These are phyloP conservation scores for Monotropa hypopitys DNA, from an alignment of 179 eudicot genomes.

Conservation along the genomic window DNA sequence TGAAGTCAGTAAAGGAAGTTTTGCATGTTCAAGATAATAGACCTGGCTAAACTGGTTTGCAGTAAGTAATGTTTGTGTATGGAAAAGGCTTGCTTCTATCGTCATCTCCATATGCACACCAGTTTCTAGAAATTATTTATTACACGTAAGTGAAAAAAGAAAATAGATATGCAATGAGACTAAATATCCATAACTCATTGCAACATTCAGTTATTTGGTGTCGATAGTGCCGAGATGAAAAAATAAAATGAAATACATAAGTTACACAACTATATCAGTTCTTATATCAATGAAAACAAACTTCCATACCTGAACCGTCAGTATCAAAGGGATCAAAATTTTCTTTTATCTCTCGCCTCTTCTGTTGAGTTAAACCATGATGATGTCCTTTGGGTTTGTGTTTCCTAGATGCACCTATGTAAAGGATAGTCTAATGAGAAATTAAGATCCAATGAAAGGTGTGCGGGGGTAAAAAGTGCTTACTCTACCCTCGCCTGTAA, in stretches of 20 bases:
- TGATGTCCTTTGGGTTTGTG: conserved; percentile 71
- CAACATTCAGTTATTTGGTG: conserved; percentile 89
- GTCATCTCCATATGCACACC: too few species aligned
- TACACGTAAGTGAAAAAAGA: too few species aligned
- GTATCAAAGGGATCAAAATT: conserved; percentile 96
- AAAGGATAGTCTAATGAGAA: conserved; percentile 11
- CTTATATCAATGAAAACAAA: neutral
- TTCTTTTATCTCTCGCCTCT: conserved; percentile 89
- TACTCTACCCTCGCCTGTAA: too few species aligned
- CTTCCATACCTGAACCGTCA: conserved; percentile 76
- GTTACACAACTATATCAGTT: neutral
- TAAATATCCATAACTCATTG: conserved; percentile 62
- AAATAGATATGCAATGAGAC: too few species aligned
- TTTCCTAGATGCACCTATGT: conserved; percentile 28
- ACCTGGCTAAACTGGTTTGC: too few species aligned
- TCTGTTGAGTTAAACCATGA: conserved; percentile 64
- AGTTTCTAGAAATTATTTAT: too few species aligned
- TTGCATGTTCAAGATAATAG: too few species aligned
- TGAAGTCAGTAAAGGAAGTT: conserved; percentile 28
- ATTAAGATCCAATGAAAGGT: neutral
- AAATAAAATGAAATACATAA: neutral
- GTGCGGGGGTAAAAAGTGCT: too few species aligned
- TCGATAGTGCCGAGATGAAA: conserved; percentile 66
- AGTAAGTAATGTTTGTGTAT: too few species aligned
- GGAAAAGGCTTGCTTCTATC: too few species aligned